Percentiles rank a stretch among this genome's conserved stretches.
Conservation (phyloP, 352 stramenopile genomes). For the Globisporangium irregulare region DNA sequence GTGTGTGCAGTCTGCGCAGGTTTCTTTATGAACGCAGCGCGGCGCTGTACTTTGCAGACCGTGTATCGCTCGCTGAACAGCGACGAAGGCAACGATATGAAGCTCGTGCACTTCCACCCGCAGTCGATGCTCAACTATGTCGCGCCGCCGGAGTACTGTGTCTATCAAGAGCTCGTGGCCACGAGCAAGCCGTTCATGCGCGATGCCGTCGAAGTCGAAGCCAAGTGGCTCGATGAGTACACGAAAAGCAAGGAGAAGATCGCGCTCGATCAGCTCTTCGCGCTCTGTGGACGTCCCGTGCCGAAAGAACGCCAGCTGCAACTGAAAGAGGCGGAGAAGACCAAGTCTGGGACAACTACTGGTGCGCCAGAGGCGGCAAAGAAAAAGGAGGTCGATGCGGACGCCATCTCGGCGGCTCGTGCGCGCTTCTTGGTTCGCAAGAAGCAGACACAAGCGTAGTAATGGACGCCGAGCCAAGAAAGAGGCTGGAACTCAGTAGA, state of each 20-base stretch:
- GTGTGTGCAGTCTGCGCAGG: conserved; percentile 42
- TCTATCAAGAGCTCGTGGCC: conserved; percentile 74
- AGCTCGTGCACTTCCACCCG: conserved; percentile 70
- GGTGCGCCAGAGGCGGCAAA: conserved; percentile 2
- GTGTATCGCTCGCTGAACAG: conserved; percentile 44
- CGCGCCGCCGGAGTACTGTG: conserved; percentile 44
- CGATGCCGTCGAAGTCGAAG: conserved; percentile 42
- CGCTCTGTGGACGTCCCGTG: conserved; percentile 39
- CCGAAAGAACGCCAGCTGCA: conserved; percentile 10
- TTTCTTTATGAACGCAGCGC: conserved; percentile 65
- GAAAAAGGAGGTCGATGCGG: conserved; percentile 18
- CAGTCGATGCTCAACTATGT: conserved; percentile 50
- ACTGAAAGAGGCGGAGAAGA: neutral
- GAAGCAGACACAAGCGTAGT: conserved; percentile 5
- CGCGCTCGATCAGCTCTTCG: conserved; percentile 33
- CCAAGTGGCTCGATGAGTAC: conserved; percentile 51
- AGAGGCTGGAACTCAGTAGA: neutral
- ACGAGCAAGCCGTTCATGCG: conserved; percentile 77
- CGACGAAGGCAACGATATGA: conserved; percentile 22
- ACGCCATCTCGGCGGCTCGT: conserved; percentile 38
- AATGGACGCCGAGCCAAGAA: neutral
- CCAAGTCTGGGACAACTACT: neutral
- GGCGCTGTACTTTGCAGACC: conserved; percentile 54
- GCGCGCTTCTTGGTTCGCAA: conserved; percentile 46
- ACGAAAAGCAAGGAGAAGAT: conserved; percentile 29